phyloP scores from a whole-genome alignment of 2,329 filamentous ascomycete genomes.

The Talaromyces piceae region DNA sequence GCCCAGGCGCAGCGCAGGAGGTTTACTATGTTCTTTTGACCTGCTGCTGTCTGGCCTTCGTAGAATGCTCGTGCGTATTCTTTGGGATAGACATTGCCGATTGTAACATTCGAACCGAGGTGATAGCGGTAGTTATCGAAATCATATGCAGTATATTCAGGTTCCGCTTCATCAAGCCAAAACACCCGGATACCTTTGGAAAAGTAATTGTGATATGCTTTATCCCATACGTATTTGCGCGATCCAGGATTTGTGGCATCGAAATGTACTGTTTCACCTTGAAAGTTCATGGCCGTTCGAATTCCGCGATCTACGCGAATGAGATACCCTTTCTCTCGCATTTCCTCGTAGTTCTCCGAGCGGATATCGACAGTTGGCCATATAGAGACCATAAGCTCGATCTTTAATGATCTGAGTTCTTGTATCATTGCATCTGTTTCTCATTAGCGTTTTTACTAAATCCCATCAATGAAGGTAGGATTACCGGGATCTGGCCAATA shows the following conservation, averaged over 20 bases:
- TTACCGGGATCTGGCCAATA: slow-evolving; percentile 58
- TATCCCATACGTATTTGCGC: slow-evolving; percentile 53
- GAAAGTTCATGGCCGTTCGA: slow-evolving; percentile 51
- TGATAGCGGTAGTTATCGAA: slow-evolving; percentile 61
- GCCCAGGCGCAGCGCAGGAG: slow-evolving; percentile 52
- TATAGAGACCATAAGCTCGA: slow-evolving; percentile 63
- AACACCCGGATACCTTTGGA: slow-evolving; percentile 56
- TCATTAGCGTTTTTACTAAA: background rate
- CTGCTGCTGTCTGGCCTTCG: slow-evolving; percentile 48
- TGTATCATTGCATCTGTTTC: slow-evolving; percentile 53
- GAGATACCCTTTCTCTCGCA: slow-evolving; percentile 54
- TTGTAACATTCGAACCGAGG: slow-evolving; percentile 44
- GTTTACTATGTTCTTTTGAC: slow-evolving; percentile 53
- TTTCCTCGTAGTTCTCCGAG: slow-evolving; percentile 55
- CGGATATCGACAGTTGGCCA: slow-evolving; percentile 59
- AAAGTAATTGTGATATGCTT: slow-evolving; percentile 54
- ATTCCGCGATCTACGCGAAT: slow-evolving; percentile 56
- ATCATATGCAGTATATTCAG: slow-evolving; percentile 58
- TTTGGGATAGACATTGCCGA: slow-evolving; percentile 55
- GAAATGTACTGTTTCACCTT: slow-evolving; percentile 53
- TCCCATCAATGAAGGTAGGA: slow-evolving; percentile 9
- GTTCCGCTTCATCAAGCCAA: slow-evolving; percentile 64
- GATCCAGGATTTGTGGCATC: slow-evolving; percentile 58
- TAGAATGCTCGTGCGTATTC: slow-evolving; percentile 55
- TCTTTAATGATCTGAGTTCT: slow-evolving; percentile 50